Evolutionary conservation across 306 rosid genomes (phyloP).

Genomic region (Quercus berberidifolia): DNA sequence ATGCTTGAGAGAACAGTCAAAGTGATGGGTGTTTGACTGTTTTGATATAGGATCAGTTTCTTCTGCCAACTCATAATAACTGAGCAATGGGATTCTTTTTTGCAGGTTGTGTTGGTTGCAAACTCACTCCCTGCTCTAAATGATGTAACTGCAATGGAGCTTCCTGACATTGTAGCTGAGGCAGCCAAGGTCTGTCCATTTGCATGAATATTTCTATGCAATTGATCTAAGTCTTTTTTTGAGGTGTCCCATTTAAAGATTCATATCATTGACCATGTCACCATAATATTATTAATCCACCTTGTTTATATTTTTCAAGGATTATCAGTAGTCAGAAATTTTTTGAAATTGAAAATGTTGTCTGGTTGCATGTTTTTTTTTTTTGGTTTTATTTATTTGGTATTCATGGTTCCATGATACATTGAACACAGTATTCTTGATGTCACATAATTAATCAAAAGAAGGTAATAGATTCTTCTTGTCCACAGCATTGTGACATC

Average conservation of each 20-base stretch:
- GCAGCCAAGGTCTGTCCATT: constrained; percentile 84
- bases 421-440: not conserved
- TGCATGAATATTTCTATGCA: not conserved
- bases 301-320: not conserved
- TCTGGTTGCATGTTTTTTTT: not conserved
- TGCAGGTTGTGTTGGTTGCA: constrained; percentile 93
- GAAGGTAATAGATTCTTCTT: constrained; percentile 27
- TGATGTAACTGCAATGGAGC: constrained; percentile 94
- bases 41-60: not conserved
- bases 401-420: not conserved
- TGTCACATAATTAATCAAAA: not conserved
- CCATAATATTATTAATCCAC: not conserved
- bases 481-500: constrained; percentile 85
- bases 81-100: constrained; percentile 9
- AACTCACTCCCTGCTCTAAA: constrained; percentile 95
- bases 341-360: not conserved
- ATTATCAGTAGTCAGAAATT: not conserved
- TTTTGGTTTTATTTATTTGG: not conserved
- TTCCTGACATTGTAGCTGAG: constrained; percentile 95
- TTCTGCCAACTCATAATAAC: not conserved
- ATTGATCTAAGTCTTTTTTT: not conserved
- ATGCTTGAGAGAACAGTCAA: no score
- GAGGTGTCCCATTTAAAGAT: constrained; percentile 1
- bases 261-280: not conserved
- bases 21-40: not conserved